Base-by-base conservation (phyloP, 192 early-diverging fungal species). In the Geranomyces michiganensis region DNA sequence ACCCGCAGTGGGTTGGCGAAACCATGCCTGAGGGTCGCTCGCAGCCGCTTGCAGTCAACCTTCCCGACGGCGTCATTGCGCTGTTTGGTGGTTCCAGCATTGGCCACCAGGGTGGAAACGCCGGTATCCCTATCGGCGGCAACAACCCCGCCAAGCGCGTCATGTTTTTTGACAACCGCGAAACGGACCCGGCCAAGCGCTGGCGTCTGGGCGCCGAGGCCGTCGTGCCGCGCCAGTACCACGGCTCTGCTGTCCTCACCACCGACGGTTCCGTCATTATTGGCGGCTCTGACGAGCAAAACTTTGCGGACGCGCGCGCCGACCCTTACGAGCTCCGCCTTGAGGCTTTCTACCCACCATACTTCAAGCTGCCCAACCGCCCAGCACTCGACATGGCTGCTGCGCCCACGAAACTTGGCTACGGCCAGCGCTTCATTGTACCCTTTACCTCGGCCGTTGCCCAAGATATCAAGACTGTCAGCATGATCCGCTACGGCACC, bases 241-340 rank as follows among this genome's bases (percentile, higher is more conserved):
- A 75, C 68, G 30, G 24, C 26, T 73, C 81, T 17, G 78, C 77
- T 9, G 17, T 83, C 26, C 68, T 83, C 6, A 17, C 74, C 3
- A 29, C 59, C 22, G 67, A 76, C 64, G 82, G 68, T 9, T 56
- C n/a, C 41, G 77, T 82, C 15, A 45, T 83, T 47, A 76, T 79
- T 19, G 80, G 70, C 1, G 82, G 82, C 27, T 47, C n/a, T 31
- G 82, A 83, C 48, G 80, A 80, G 73, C 71, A 69, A 21, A 82
- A 83, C 65, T 83, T 76, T 67, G 62, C 56, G 1, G 72, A 81
- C 47, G 8, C 6, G 12, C 67, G 55, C 53, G 43, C 26, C 59
- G 45, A 71, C 12, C 69, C 69, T n/a, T 71, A 71, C 12, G 56
- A 60, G 56, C 1, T 71, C 14, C 30, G 60, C 15, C 33, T 62